These are phyloP conservation scores for Neurospora africana DNA, from an alignment of 495 filamentous ascomycete genomes.

Conservation along the genomic window DNA sequence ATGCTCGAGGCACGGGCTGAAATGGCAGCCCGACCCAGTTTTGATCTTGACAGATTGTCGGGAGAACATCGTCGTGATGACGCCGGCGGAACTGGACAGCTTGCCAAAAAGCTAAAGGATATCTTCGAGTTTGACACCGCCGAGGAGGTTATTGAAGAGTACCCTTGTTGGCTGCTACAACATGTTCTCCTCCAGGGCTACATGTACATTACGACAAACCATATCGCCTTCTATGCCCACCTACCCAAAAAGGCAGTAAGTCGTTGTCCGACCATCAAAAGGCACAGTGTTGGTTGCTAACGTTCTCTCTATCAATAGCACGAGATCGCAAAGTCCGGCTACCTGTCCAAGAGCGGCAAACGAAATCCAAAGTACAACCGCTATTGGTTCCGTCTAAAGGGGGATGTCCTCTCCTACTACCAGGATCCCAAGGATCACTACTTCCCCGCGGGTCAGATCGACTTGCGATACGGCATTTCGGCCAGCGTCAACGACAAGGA, in stretches of 20 bases:
- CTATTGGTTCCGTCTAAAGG: conserved; percentile 95
- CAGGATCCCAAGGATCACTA: conserved; percentile 74
- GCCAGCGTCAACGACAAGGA: conserved; percentile 63
- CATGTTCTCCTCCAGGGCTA: conserved; percentile 89
- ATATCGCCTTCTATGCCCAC: conserved; percentile 97
- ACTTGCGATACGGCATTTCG: conserved; percentile 84
- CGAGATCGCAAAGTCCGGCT: conserved; percentile 74
- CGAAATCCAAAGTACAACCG: conserved; percentile 82
- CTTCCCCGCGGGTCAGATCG: conserved; percentile 86
- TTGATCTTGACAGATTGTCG: conserved; percentile 35
- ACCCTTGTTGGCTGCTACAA: conserved; percentile 88
- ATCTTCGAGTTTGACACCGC: conserved; percentile 79
- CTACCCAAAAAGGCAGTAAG: conserved; percentile 78
- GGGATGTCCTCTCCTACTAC: conserved; percentile 92
- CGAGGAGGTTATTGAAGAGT: conserved; percentile 86
- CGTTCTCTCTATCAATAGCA: conserved; percentile 43
- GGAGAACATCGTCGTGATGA: conserved; percentile 20
- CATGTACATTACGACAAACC: conserved; percentile 89
- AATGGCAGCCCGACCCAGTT: conserved; percentile 44
- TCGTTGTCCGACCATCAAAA: background rate
- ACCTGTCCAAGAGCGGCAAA: conserved; percentile 79
- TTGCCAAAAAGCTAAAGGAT: conserved; percentile 65
- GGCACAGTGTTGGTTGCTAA: conserved; percentile 4
- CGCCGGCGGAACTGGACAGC: conserved; percentile 26
- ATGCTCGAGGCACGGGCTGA: conserved; percentile 75